Conservation (phyloP, 805 yeast genomes). For the Spathaspora girioi region DNA sequence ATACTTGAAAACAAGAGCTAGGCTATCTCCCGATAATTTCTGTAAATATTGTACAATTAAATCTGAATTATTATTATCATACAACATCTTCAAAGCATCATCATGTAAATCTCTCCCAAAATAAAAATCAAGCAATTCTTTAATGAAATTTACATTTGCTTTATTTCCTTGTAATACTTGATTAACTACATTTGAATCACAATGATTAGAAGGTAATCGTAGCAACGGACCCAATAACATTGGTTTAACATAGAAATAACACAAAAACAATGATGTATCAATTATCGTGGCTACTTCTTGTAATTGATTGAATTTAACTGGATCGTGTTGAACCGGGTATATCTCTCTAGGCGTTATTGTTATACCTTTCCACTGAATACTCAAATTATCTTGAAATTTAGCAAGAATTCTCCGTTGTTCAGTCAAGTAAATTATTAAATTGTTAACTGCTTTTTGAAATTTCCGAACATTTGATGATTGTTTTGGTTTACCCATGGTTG, state of each 20-base stretch:
- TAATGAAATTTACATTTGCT: conserved; percentile 37
- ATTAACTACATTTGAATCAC: conserved; percentile 64
- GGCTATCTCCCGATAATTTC: conserved; percentile 44
- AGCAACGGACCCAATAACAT: conserved; percentile 79
- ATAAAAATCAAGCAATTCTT: conserved; percentile 77
- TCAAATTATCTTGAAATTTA: conserved; percentile 33
- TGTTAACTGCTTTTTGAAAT: conserved; percentile 34
- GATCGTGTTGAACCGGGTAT: conserved; percentile 26
- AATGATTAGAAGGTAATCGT: conserved; percentile 65
- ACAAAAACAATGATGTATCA: conserved; percentile 75
- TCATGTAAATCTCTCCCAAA: conserved; percentile 58
- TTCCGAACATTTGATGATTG: conserved; percentile 11
- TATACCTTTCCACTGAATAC: conserved; percentile 44
- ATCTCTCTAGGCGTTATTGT: conserved; percentile 41
- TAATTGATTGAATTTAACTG: conserved; percentile 16
- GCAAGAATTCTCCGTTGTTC: conserved; percentile 50
- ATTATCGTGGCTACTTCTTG: conserved; percentile 43
- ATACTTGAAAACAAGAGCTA: conserved; percentile 56
- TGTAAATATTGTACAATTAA: conserved; percentile 56
- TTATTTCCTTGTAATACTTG: conserved; percentile 31
- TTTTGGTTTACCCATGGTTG: background rate
- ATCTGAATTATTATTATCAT: conserved; percentile 24
- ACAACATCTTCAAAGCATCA: conserved; percentile 62
- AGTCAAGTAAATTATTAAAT: conserved; percentile 45
- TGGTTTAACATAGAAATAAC: conserved; percentile 67